Base-by-base conservation (phyloP, 75 land plant species). In the Sequoiadendron giganteum region DNA sequence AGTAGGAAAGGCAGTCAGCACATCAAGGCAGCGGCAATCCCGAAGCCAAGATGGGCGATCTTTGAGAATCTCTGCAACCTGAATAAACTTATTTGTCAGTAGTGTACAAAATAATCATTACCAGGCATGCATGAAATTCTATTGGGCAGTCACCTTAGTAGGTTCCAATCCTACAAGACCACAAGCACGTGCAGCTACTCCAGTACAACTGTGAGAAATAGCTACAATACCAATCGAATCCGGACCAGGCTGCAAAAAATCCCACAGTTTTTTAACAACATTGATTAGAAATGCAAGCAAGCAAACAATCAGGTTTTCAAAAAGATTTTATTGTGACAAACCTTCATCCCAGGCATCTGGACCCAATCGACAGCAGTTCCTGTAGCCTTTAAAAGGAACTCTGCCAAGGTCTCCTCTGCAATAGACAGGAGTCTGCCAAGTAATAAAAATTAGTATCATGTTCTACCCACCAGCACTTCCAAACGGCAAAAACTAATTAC, bases 311-410 rank as follows among this genome's bases (percentile, higher is more conserved):
- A 43, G 32, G 13, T 49, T 86, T 82, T 86, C 15, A 42, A 30
- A 86, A 9, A 83, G 43, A 81, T 8, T 8, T 48, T 45, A 8
- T 32, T 4, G 19, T 85, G 4, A 34, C 39, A 38, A 88, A 97
- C 99, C 97, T 97, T 97, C 99, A 97, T 97, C 93, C 99, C 99
- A 94, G 97, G 99, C 97, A 97, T 95, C 90, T 96, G 99, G 88
- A 97, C 94, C 99, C 99, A 97, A 93, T 97, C 97, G 32, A 97
- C 94, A 88, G 99, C 95, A 84, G 99, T 94, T 94, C 99, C 99
- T 89, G 94, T 97, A 38, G 99, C 97, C 95, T 97, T 97, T 86
- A 93, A 92, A 89, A 96, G 95, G 92, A 97, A 97, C 93, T 97
- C 99, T 87, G 99, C 83, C 90, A 97, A 89, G 86, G 99, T 93